Evolutionary conservation across 371 early-diverging fungal genomes (phyloP).

Genomic region (Apophysomyces elegans): DNA sequence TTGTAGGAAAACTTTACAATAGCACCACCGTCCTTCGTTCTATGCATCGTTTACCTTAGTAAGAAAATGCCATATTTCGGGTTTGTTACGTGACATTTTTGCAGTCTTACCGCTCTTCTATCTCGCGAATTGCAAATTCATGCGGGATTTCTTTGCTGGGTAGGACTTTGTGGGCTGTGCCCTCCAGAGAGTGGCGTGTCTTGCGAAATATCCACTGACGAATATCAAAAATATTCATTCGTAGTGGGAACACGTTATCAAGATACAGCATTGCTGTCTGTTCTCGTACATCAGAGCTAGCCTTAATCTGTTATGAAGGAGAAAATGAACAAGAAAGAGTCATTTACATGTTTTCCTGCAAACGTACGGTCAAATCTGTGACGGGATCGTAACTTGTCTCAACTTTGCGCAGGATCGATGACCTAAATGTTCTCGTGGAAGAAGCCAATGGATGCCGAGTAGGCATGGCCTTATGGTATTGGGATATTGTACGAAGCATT

Average conservation of each 20-base stretch:
- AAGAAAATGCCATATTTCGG: background rate
- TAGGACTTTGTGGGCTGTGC: constrained; percentile 29
- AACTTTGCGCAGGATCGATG: background rate
- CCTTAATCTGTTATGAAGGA: background rate
- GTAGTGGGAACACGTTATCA: constrained; percentile 52
- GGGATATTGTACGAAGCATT: background rate
- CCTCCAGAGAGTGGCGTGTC: constrained; percentile 36
- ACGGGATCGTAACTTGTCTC: constrained; percentile 8
- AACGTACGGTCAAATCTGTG: constrained; percentile 14
- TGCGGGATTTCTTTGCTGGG: constrained; percentile 35
- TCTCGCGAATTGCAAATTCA: constrained; percentile 37
- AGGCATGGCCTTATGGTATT: background rate
- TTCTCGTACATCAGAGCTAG: constrained; percentile 13
- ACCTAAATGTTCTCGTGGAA: background rate
- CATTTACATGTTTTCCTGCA: background rate
- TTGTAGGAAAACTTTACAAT: constrained; percentile 45
- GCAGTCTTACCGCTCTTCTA: constrained; percentile 39
- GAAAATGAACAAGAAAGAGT: constrained; percentile 2
- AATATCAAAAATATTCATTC: constrained; percentile 42
- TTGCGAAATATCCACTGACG: constrained; percentile 45
- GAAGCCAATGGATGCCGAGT: background rate
- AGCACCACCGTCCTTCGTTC: constrained; percentile 57
- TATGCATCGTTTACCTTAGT: constrained; percentile 10
- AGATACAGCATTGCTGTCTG: constrained; percentile 47
- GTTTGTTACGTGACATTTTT: background rate